Percentiles rank a stretch among this genome's conserved stretches.
Conservation (phyloP, 805 yeast genomes). For the Metschnikowia anglica region DNA sequence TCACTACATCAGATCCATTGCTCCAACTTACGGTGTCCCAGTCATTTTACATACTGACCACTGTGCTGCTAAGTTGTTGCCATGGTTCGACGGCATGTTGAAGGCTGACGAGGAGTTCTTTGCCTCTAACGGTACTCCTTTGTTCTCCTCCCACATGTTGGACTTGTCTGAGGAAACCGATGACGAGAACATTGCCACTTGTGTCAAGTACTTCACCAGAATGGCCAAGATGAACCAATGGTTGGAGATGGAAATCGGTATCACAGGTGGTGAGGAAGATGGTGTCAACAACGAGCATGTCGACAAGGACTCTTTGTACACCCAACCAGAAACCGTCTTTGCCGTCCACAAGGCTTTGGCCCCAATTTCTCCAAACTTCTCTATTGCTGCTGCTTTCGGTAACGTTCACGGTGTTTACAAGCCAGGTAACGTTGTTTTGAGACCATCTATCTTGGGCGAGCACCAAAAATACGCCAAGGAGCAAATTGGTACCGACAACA, state of each 20-base stretch:
- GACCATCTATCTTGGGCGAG: conserved; percentile 90
- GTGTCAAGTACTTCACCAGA: conserved; percentile 93
- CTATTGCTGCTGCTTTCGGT: conserved; percentile 99
- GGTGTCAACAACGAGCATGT: conserved; percentile 99
- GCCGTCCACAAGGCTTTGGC: conserved; percentile 86
- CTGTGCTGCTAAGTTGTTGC: conserved; percentile 96
- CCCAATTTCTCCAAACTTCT: conserved; percentile 95
- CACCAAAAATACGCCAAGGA: conserved; percentile 88
- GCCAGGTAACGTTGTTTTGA: conserved; percentile 95
- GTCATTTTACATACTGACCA: conserved; percentile 97
- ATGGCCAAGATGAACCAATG: conserved; percentile 93
- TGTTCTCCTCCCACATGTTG: conserved; percentile 98
- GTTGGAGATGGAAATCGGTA: conserved; percentile 99
- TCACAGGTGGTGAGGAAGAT: conserved; percentile 99
- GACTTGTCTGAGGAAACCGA: conserved; percentile 96
- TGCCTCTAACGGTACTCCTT: conserved; percentile 84
- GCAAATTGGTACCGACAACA: conserved; percentile 51
- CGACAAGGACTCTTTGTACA: conserved; percentile 82
- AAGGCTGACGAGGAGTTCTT: conserved; percentile 93
- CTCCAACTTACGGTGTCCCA: conserved; percentile 95
- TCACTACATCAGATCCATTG: conserved; percentile 93
- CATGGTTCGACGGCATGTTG: conserved; percentile 98
- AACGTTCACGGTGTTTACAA: conserved; percentile 99
- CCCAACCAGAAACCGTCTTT: conserved; percentile 92
- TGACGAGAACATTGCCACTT: conserved; percentile 90